A percentile compares a stretch with the other conserved stretches of the same genome.
These are phyloP conservation scores for Cryptococcus depauperatus DNA, from an alignment of 1,284 basidiomycete genomes.

Conservation along the genomic window DNA sequence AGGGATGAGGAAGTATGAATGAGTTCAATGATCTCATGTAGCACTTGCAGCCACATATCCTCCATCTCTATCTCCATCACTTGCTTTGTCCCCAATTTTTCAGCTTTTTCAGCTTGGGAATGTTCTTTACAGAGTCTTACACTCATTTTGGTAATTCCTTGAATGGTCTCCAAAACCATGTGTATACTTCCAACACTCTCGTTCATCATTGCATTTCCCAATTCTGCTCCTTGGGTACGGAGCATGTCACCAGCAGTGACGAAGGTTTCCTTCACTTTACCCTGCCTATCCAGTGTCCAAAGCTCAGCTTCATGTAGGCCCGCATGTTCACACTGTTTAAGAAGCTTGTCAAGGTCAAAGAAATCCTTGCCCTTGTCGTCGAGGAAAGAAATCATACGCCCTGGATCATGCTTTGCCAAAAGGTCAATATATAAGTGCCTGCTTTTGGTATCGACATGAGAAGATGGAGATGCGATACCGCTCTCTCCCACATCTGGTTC, in stretches of 20 bases:
- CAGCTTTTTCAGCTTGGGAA: slow-evolving; percentile 45
- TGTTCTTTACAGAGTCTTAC: slow-evolving; percentile 61
- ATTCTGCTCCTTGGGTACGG: slow-evolving; percentile 50
- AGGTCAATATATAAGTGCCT: slow-evolving; percentile 61
- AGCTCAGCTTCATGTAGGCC: slow-evolving; percentile 67
- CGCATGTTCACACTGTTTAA: slow-evolving; percentile 58
- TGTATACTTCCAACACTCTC: slow-evolving; percentile 35
- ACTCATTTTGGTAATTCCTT: slow-evolving; percentile 54
- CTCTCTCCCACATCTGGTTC: slow-evolving; percentile 51
- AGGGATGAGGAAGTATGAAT: slow-evolving; percentile 59
- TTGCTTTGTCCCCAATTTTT: background rate
- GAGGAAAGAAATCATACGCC: slow-evolving; percentile 60
- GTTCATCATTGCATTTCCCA: slow-evolving; percentile 49
- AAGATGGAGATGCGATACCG: slow-evolving; percentile 26
- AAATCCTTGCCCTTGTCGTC: slow-evolving; percentile 52
- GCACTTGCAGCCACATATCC: slow-evolving; percentile 82
- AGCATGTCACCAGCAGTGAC: slow-evolving; percentile 58
- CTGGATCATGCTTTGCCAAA: slow-evolving; percentile 62
- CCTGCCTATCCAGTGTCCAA: slow-evolving; percentile 67
- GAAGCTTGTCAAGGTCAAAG: slow-evolving; percentile 56
- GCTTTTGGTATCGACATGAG: slow-evolving; percentile 50
- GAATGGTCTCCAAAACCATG: slow-evolving; percentile 46
- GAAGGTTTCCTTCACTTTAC: slow-evolving; percentile 59
- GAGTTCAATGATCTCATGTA: slow-evolving; percentile 69
- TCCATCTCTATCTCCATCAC: slow-evolving; percentile 53